These are phyloP conservation scores for Boehmeria nivea DNA, from an alignment of 306 rosid genomes.

Conservation along the genomic window DNA sequence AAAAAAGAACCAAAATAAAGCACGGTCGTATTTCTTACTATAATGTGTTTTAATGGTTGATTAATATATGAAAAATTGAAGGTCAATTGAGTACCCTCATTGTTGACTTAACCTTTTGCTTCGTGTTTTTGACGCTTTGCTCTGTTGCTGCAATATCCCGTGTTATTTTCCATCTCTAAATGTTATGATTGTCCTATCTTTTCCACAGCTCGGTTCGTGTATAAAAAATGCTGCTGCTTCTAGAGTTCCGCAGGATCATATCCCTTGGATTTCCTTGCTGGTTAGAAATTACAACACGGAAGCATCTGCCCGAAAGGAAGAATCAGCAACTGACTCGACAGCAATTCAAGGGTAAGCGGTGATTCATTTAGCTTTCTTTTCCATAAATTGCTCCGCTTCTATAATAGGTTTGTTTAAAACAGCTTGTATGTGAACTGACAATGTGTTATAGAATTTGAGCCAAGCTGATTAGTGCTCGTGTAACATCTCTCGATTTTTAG, in stretches of 20 bases:
- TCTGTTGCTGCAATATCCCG: too few relatives aligned
- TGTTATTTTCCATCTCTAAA: too few relatives aligned
- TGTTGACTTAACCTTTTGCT: too few relatives aligned
- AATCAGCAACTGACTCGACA: conserved; percentile 28
- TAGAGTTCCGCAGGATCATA: conserved; percentile 37
- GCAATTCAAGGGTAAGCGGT: conserved; percentile 40
- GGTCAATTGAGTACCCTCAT: too few relatives aligned
- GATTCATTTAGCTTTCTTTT: background rate
- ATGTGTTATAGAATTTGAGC: too few relatives aligned
- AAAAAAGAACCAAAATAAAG: too few relatives aligned
- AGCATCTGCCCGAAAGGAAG: conserved; percentile 50
- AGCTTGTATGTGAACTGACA: background rate
- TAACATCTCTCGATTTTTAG: conserved; percentile 39
- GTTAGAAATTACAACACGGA: conserved; percentile 41
- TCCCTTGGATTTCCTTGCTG: conserved; percentile 34
- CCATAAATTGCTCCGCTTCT: background rate
- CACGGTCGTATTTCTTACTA: too few relatives aligned
- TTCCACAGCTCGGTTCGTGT: conserved; percentile 51
- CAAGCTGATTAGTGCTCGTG: too few relatives aligned
- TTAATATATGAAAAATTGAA: too few relatives aligned
- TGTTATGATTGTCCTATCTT: background rate
- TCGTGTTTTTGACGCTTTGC: too few relatives aligned
- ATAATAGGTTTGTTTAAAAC: background rate
- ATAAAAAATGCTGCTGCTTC: conserved; percentile 39
- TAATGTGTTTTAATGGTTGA: too few relatives aligned